Percentiles rank a stretch among this genome's conserved stretches.
Evolutionary conservation across 1,284 basidiomycete genomes (phyloP).

Genomic region (Moniliophthora roreri): DNA sequence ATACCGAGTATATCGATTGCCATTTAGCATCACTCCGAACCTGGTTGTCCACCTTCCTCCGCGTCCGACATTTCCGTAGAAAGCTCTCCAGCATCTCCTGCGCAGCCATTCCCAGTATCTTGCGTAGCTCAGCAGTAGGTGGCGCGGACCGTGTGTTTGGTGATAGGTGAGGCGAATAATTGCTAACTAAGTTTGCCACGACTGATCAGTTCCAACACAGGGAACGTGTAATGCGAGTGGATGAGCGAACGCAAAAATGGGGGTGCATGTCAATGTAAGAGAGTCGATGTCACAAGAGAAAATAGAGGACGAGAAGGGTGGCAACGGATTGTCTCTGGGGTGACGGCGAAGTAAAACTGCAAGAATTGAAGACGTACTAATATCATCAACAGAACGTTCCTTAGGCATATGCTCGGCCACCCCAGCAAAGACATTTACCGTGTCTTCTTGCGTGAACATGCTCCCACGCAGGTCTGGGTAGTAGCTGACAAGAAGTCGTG

Average conservation of each 20-base stretch:
- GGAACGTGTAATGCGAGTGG: constrained; percentile 23
- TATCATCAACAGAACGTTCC: constrained; percentile 66
- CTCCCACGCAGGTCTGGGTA: constrained; percentile 69
- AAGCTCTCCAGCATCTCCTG: constrained; percentile 68
- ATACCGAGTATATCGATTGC: constrained; percentile 18
- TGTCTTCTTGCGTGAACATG: constrained; percentile 48
- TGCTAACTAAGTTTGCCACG: constrained; percentile 83
- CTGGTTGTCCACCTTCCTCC: constrained; percentile 24
- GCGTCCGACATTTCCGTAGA: constrained; percentile 47
- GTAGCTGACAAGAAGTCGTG: constrained; percentile 72
- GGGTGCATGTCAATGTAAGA: constrained; percentile 28
- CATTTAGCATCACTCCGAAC: constrained; percentile 23
- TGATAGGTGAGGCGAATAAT: constrained; percentile 82
- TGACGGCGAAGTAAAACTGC: constrained; percentile 22
- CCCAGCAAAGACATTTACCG: constrained; percentile 63
- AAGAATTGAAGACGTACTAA: constrained; percentile 58
- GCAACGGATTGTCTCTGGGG: background rate
- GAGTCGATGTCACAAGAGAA: constrained; percentile 21
- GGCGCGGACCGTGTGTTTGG: constrained; percentile 70
- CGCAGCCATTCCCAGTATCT: constrained; percentile 58
- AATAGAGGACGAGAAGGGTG: constrained; percentile 8
- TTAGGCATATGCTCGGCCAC: constrained; percentile 64
- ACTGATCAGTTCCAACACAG: constrained; percentile 70
- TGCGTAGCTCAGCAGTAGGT: constrained; percentile 64
- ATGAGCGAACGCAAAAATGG: constrained; percentile 12